Percentiles rank a stretch among this genome's conserved stretches.
Conservation (phyloP, 148 eudicot species). For the Euryodendron excelsum region DNA sequence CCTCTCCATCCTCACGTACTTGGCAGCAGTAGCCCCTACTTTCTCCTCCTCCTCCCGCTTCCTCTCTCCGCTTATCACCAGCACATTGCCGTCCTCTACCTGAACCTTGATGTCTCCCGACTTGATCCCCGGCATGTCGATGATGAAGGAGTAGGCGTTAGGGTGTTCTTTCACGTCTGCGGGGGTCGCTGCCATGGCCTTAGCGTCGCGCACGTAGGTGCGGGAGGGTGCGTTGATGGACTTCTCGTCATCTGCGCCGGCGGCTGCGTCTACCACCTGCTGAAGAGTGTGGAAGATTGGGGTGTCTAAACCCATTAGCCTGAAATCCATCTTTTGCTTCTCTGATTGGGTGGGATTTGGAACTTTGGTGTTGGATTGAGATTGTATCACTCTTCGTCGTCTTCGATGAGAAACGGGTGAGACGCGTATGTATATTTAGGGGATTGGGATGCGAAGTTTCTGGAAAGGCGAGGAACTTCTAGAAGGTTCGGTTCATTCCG, state of each 20-base stretch:
- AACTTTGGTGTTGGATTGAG: too few species aligned
- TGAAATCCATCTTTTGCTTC: slow-evolving; percentile 39
- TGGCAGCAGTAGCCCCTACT: slow-evolving; percentile 23
- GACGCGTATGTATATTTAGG: neutral
- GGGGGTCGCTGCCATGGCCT: slow-evolving; percentile 58
- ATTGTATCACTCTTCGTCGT: too few species aligned
- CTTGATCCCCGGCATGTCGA: slow-evolving; percentile 74
- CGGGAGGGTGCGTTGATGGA: slow-evolving; percentile 32
- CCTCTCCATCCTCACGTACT: slow-evolving; percentile 63
- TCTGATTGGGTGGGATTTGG: neutral
- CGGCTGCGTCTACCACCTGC: slow-evolving; percentile 37
- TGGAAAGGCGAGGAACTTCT: neutral
- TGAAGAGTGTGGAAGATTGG: slow-evolving; percentile 45
- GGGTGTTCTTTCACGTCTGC: slow-evolving; percentile 66
- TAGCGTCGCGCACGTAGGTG: slow-evolving; percentile 56
- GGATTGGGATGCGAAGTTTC: neutral
- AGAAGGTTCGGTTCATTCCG: neutral
- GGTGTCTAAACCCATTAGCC: slow-evolving; percentile 44
- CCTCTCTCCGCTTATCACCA: slow-evolving; percentile 54
- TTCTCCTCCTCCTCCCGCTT: slow-evolving; percentile 44
- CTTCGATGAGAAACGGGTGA: neutral
- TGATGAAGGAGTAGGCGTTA: slow-evolving; percentile 42
- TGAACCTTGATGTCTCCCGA: slow-evolving; percentile 49
- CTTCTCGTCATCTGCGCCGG: slow-evolving; percentile 27
- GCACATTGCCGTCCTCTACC: slow-evolving; percentile 53